Base-by-base conservation (phyloP, 208 protist genomes). In the Porcisia deanei region DNA sequence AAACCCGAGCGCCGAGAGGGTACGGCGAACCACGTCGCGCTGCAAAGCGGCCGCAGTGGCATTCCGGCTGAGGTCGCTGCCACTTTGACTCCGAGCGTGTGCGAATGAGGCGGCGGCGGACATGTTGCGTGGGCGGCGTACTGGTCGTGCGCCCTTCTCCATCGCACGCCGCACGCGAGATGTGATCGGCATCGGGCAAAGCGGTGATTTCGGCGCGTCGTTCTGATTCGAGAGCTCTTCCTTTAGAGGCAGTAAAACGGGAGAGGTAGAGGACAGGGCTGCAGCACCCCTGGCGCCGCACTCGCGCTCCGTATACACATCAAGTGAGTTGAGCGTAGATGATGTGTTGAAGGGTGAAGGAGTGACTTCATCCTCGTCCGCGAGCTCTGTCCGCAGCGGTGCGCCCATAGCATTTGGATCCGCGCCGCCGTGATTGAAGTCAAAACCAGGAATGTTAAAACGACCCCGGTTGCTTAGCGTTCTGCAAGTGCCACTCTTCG, bases 121-220 rank as follows among this genome's bases (percentile, higher is more conserved):
- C 14, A 52, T 22, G 49, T 22, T 22, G 49, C 49, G 65, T 22
- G 71, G 78, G 55, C 66, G 78, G 5, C 72, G 78, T 34, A 82
- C 58, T 39, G 78, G 78, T 1, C 72, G 78, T 2, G 72, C 78
- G 34, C 78, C 78, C 43, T 77, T 76, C 57, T 73, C 71, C 57
- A 82, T 20, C 30, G 75, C 64, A 1, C 71, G 78, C 12, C 72
- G 78, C 71, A 43, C 4, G 8, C 47, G 22, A 12, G 66, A 71
- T 12, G 22, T 57, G 3, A 45, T 16, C 30, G 66, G 57, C 49
- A 68, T 71, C 9, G 77, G 55, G 25, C 60, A 80, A 14, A n/a
- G 41, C 45, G 75, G 66, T 18, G 57, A 55, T 14, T 68, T 47
- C 59, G 59, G 70, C 0, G 70, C 61, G 4, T 58, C 61, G 43